Evolutionary conservation across 163 green algal species (phyloP).

Genomic region (Chloromonas sp.): DNA sequence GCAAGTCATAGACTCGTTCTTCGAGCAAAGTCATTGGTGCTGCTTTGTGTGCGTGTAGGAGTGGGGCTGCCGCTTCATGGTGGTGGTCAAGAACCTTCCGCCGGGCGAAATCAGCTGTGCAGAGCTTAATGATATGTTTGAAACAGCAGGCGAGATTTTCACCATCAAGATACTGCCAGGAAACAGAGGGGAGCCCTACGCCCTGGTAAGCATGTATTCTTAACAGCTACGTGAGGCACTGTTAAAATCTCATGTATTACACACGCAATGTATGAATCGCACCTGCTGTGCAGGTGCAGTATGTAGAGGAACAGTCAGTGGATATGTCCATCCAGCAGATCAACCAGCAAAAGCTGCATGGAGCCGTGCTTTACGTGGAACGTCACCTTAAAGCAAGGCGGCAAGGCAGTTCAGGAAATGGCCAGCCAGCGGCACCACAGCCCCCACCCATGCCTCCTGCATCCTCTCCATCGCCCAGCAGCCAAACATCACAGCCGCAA

Average conservation of each 20-base stretch:
- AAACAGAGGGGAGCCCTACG: constrained; percentile 7
- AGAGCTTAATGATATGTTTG: constrained; percentile 6
- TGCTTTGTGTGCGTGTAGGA: neutral
- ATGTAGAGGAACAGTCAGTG: constrained; percentile 10
- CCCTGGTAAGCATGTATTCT: neutral
- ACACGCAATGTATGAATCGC: too few species aligned
- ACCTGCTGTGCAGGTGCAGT: constrained; percentile 3
- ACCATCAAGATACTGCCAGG: constrained; percentile 10
- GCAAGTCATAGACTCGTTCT: too few species aligned
- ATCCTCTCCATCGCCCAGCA: neutral
- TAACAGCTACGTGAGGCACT: too few species aligned
- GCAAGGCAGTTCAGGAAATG: neutral
- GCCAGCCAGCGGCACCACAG: neutral
- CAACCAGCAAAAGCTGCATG: constrained; percentile 10
- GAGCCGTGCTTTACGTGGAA: constrained; percentile 8
- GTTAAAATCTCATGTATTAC: too few species aligned
- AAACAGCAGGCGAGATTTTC: constrained; percentile 7
- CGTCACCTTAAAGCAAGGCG: constrained; percentile 6
- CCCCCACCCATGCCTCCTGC: neutral
- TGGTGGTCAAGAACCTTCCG: constrained; percentile 11
- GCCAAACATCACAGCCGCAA: constrained; percentile 2
- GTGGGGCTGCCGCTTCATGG: constrained; percentile 12
- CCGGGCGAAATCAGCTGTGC: constrained; percentile 7
- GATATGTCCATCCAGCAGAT: constrained; percentile 5
- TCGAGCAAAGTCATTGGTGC: too few species aligned